phyloP scores from a whole-genome alignment of 768 basidiomycete genomes.

The Lepiota brunneoincarnata region DNA sequence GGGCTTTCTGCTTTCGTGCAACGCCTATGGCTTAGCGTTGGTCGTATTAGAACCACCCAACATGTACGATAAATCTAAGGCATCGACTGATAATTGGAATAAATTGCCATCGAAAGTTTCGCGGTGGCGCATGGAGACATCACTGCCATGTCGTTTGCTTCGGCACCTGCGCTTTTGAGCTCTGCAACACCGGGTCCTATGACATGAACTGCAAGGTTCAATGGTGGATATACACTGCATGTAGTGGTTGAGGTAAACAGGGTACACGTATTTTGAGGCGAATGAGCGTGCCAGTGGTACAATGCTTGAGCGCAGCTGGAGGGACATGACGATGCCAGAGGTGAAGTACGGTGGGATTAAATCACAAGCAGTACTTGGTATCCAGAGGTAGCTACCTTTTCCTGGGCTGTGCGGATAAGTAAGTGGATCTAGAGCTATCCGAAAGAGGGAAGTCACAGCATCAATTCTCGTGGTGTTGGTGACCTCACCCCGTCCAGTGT shows the following conservation, averaged over 20 bases:
- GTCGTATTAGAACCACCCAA: too few relatives aligned
- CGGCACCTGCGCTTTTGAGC: conserved; percentile 38
- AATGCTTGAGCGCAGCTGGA: too few relatives aligned
- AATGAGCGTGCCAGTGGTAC: too few relatives aligned
- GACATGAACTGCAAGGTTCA: too few relatives aligned
- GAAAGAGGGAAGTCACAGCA: conserved; percentile 11
- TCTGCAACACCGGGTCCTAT: too few relatives aligned
- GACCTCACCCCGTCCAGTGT: conserved; percentile 10
- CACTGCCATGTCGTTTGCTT: conserved; percentile 49
- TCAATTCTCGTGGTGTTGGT: conserved; percentile 3
- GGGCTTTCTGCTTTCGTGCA: not conserved
- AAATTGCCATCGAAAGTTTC: conserved; percentile 30
- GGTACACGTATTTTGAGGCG: too few relatives aligned
- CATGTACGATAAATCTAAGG: not conserved
- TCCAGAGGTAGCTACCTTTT: too few relatives aligned
- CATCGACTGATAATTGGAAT: conserved; percentile 42
- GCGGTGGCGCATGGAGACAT: conserved; percentile 36
- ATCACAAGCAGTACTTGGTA: too few relatives aligned
- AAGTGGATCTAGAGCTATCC: not conserved
- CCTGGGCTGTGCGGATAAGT: too few relatives aligned
- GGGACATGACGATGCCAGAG: not conserved
- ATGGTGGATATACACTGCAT: too few relatives aligned
- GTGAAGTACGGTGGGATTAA: not conserved
- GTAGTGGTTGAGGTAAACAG: too few relatives aligned
- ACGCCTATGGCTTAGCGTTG: too few relatives aligned